Base-by-base conservation (phyloP, 495 filamentous ascomycete species). In the Xylaria venustula region DNA sequence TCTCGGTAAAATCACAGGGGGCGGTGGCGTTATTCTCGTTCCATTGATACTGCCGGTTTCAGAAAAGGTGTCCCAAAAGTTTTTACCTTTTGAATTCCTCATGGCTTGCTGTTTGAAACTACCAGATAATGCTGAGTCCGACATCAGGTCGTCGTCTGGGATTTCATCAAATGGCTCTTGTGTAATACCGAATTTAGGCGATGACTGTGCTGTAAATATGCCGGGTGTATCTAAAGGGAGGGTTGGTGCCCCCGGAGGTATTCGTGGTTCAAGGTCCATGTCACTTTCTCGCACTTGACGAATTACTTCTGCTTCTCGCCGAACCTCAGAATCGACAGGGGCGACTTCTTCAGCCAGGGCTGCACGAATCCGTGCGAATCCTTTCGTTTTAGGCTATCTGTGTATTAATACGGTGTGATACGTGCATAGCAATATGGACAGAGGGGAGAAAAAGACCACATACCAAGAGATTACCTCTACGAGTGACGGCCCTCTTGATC, bases 231-330 rank as follows among this genome's bases (percentile, higher is more conserved):
- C 63, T 44, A 69, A 40, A 15, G 64, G 26, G 11, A 63, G 59
- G 2, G 59, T n/a, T 9, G 58, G 59, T 14, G 54, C 53, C 2
- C 55, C 53, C 0, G 64, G 57, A 15, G 72, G 60, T 15, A 70
- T 61, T 30, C 75, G 67, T 7, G 72, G 73, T 50, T 79, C 81
- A 23, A 82, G 70, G 28, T 83, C 79, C 74, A 82, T 78, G 63
- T 85, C 82, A 63, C 79, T 83, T 72, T 97, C 93, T 17, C 90
- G 89, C 32, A 97, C 93, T 73, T 97, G 95, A 2, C 90, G 88
- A 56, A 98, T 89, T 0, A 97, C 92, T 75, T 98, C 92, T 12
- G 93, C 91, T 78, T 99, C 94, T 40, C 91, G 88, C 57, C 89
- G 88, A 61, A 92, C 83, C 72, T 99, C 94, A 42, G 87, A 87